These are phyloP conservation scores for Tetracladium setigerum DNA, from an alignment of 495 filamentous ascomycete species.

Conservation along the genomic window DNA sequence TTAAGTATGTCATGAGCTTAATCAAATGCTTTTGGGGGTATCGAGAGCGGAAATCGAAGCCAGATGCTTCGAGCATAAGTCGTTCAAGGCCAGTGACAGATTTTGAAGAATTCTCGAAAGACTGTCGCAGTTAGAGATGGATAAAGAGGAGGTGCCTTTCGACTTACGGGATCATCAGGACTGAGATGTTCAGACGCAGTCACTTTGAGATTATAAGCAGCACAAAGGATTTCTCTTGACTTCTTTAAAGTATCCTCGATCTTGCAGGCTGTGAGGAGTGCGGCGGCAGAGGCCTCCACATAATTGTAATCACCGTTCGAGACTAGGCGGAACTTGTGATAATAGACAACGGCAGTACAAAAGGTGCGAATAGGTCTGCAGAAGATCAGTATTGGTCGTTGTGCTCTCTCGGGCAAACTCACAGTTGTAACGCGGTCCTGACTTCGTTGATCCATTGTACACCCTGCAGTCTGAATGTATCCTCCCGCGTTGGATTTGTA, in stretches of 20 bases:
- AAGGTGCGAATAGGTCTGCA: slow-evolving; percentile 65
- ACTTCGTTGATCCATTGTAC: slow-evolving; percentile 77
- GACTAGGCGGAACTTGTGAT: slow-evolving; percentile 78
- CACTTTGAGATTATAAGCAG: slow-evolving; percentile 76
- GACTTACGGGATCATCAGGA: slow-evolving; percentile 69
- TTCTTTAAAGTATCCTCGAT: slow-evolving; percentile 98
- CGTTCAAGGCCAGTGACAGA: slow-evolving; percentile 82
- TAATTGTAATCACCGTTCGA: slow-evolving; percentile 62
- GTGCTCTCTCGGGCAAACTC: slow-evolving; percentile 23
- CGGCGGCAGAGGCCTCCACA: slow-evolving; percentile 74
- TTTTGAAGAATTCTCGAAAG: slow-evolving; percentile 69
- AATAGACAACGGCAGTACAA: slow-evolving; percentile 76
- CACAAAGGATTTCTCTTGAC: slow-evolving; percentile 84
- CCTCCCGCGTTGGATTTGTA: slow-evolving; percentile 55
- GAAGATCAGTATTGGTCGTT: slow-evolving; percentile 25
- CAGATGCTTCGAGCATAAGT: slow-evolving; percentile 85
- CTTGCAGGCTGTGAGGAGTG: slow-evolving; percentile 89
- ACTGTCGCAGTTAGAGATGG: slow-evolving; percentile 34
- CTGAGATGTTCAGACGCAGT: slow-evolving; percentile 64
- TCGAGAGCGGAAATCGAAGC: slow-evolving; percentile 90
- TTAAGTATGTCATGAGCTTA: slow-evolving; percentile 55
- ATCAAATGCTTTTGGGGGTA: slow-evolving; percentile 76
- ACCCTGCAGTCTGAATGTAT: slow-evolving; percentile 63
- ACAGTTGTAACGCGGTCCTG: slow-evolving; percentile 64
- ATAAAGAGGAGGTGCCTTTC: neutral